phyloP scores from a whole-genome alignment of 768 basidiomycete genomes.

The Sporobolomyces phaffii region DNA sequence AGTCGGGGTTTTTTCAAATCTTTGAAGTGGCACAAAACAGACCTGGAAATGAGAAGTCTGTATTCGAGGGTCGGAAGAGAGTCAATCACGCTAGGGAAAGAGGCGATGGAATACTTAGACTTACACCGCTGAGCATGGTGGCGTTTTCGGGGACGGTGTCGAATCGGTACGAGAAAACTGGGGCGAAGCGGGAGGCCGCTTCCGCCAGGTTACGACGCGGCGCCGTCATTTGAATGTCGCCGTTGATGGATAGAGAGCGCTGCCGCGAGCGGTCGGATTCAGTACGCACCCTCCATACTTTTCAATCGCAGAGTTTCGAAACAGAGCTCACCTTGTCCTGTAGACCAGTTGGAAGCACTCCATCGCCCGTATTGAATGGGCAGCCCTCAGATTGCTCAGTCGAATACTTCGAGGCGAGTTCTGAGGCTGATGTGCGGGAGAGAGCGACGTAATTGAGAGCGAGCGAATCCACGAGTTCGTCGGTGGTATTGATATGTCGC shows the following conservation, averaged over 20 bases:
- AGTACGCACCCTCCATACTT: background rate
- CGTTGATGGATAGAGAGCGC: constrained; percentile 12
- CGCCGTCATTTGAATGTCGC: constrained; percentile 2
- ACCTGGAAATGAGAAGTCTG: constrained; percentile 7
- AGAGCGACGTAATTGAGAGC: background rate
- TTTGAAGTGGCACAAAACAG: too few relatives aligned
- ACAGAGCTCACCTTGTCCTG: constrained; percentile 32
- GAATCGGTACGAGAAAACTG: constrained; percentile 35
- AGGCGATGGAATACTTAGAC: too few relatives aligned
- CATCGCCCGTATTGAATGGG: constrained; percentile 39
- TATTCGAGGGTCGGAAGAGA: background rate
- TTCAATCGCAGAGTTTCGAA: background rate
- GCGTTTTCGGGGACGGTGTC: constrained; percentile 18
- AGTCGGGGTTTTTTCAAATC: too few relatives aligned
- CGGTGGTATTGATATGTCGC: constrained; percentile 12
- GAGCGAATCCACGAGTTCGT: constrained; percentile 14
- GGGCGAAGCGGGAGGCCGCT: background rate
- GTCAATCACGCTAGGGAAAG: background rate
- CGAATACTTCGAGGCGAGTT: constrained; percentile 29
- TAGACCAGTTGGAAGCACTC: constrained; percentile 24
- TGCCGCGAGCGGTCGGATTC: background rate
- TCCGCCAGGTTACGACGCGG: constrained; percentile 23
- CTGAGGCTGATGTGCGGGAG: constrained; percentile 6
- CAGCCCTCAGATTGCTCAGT: constrained; percentile 30
- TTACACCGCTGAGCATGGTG: constrained; percentile 19